Evolutionary conservation across 2,329 filamentous ascomycete species (phyloP).

Genomic region (Aspergillus sclerotialis): DNA sequence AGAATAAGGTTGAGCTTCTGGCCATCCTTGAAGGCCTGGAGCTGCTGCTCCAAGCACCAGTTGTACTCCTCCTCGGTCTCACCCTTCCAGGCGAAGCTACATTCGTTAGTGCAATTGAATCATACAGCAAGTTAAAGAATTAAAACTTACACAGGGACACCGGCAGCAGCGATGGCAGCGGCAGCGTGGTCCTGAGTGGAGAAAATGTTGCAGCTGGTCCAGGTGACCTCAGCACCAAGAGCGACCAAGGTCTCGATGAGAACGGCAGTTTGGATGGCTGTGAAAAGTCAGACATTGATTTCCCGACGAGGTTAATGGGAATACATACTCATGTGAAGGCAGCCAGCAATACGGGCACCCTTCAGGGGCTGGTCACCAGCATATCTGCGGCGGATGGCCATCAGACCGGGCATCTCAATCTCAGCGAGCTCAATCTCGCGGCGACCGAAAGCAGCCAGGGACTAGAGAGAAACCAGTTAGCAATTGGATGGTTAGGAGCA

Average conservation of each 20-base stretch:
- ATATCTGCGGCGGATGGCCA: constrained; percentile 91
- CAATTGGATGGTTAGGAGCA: background rate
- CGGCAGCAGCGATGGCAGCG: constrained; percentile 88
- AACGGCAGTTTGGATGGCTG: constrained; percentile 95
- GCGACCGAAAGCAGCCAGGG: constrained; percentile 94
- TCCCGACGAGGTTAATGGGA: background rate
- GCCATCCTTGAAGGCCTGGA: constrained; percentile 91
- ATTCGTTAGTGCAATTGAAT: too few relatives aligned
- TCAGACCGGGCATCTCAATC: constrained; percentile 94
- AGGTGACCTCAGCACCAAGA: constrained; percentile 97
- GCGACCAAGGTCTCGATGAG: constrained; percentile 94
- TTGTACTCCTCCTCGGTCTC: constrained; percentile 99
- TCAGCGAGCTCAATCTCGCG: constrained; percentile 98
- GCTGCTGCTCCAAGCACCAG: constrained; percentile 99
- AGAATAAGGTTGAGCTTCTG: constrained; percentile 98
- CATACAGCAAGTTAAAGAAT: constrained; percentile 23
- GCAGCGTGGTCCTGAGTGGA: constrained; percentile 98
- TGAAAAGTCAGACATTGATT: constrained; percentile 11
- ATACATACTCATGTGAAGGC: constrained; percentile 84
- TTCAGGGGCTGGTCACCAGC: constrained; percentile 85
- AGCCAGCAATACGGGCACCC: constrained; percentile 93
- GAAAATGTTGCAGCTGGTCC: constrained; percentile 99
- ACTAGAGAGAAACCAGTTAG: constrained; percentile 33
- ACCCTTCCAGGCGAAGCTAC: constrained; percentile 66
- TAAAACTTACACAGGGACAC: constrained; percentile 66